Conservation (phyloP, 169 alveolate species). For the Besnoitia besnoiti region DNA sequence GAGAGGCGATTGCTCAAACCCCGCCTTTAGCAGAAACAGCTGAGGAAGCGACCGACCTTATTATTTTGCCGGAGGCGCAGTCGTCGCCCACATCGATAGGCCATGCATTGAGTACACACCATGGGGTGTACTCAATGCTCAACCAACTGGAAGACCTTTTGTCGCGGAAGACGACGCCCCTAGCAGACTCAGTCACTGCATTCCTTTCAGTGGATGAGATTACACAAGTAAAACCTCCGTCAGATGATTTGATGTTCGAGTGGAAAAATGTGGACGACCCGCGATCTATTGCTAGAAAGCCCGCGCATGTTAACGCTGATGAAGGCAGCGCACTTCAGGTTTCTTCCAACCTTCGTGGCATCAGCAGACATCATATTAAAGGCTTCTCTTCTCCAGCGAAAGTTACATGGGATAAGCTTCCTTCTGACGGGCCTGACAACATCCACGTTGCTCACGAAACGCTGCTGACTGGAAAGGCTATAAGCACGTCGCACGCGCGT, state of each 20-base stretch:
- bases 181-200: not conserved
- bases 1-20: not conserved
- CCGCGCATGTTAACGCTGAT: not conserved
- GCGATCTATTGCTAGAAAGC: not conserved
- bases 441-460: too few relatives aligned
- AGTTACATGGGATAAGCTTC: too few relatives aligned
- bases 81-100: too few relatives aligned
- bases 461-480: too few relatives aligned
- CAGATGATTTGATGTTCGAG: slow-evolving; percentile 26
- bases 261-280: slow-evolving; percentile 13
- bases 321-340: not conserved
- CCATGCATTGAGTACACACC: too few relatives aligned
- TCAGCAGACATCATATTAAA: not conserved
- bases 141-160: not conserved
- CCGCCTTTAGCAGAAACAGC: not conserved
- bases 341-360: not conserved
- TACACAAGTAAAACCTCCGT: not conserved
- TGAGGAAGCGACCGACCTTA: slow-evolving; percentile 7
- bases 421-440: too few relatives aligned
- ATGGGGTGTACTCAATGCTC: not conserved
- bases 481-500: too few relatives aligned
- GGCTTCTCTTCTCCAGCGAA: not conserved
- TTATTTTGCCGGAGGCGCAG: not conserved
- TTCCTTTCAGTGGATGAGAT: not conserved
- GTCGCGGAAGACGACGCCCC: not conserved